Evolutionary conservation across 148 eudicot species (phyloP).

Genomic region (Pharnaceum exiguum): DNA sequence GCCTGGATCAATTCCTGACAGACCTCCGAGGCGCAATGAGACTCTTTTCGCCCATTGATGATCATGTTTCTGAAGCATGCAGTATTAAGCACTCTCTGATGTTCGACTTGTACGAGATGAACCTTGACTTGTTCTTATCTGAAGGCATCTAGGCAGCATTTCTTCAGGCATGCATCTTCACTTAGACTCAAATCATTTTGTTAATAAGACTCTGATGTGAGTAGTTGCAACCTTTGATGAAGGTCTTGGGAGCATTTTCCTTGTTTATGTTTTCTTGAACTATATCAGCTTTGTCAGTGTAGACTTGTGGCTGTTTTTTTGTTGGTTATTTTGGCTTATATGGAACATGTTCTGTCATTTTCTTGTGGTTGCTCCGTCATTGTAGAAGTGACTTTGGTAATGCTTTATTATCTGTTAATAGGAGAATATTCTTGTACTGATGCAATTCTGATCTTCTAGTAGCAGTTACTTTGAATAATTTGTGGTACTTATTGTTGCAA

Average conservation of each 20-base stretch:
- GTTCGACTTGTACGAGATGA: background rate
- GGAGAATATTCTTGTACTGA: too few species aligned
- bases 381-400: too few species aligned
- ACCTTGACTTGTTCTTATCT: background rate
- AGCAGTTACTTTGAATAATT: too few species aligned
- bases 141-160: background rate
- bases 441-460: too few species aligned
- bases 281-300: background rate
- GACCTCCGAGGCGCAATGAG: conserved; percentile 60
- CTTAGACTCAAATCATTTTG: background rate
- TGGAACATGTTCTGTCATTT: too few species aligned
- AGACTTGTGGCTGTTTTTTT: background rate
- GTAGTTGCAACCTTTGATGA: conserved; percentile 1
- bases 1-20: conserved; percentile 55
- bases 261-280: background rate
- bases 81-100: background rate
- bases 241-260: background rate
- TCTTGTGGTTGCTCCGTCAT: too few species aligned
- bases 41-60: conserved; percentile 47
- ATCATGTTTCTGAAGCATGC: background rate
- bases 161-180: background rate
- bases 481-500: too few species aligned
- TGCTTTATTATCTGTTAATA: too few species aligned
- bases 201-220: conserved; percentile 13
- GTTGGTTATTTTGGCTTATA: too few species aligned